Conservation (phyloP, 2,329 filamentous ascomycete genomes). For the Podosphaera xanthii region DNA sequence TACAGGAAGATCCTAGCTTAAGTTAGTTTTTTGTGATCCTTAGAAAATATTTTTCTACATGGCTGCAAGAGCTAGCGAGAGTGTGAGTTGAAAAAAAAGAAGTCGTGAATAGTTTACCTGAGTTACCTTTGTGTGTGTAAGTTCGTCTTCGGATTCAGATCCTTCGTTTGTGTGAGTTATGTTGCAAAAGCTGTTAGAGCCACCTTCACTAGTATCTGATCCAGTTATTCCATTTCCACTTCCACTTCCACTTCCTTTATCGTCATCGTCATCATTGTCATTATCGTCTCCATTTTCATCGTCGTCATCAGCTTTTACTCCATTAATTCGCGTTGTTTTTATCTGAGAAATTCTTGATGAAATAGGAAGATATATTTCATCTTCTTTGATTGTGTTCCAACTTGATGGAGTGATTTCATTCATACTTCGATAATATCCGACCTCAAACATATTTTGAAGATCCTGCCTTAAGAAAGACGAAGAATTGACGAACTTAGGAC, state of each 20-base stretch:
- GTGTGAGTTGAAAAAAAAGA: background rate
- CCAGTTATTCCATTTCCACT: slow-evolving; percentile 19
- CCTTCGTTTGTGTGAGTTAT: slow-evolving; percentile 35
- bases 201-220: slow-evolving; percentile 28
- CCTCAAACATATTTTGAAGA: slow-evolving; percentile 52
- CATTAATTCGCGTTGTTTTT: slow-evolving; percentile 5
- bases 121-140: slow-evolving; percentile 1
- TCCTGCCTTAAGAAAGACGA: slow-evolving; percentile 34
- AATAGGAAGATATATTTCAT: slow-evolving; percentile 29
- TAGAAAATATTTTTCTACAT: background rate
- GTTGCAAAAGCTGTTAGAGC: slow-evolving; percentile 8
- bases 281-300: slow-evolving; percentile 5
- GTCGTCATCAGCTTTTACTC: slow-evolving; percentile 2
- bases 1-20: slow-evolving; percentile 15
- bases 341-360: slow-evolving; percentile 21
- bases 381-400: slow-evolving; percentile 38
- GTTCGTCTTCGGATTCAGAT: slow-evolving; percentile 23
- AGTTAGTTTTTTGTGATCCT: slow-evolving; percentile 7
- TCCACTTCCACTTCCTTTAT: slow-evolving; percentile 9
- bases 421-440: slow-evolving; percentile 37
- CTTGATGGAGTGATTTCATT: slow-evolving; percentile 44
- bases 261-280: slow-evolving; percentile 4
- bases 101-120: background rate
- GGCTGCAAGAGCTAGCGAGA: background rate
- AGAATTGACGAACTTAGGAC: slow-evolving; percentile 30